Evolutionary conservation across 2,329 filamentous ascomycete genomes (phyloP).

Genomic region (Colletotrichum musae): DNA sequence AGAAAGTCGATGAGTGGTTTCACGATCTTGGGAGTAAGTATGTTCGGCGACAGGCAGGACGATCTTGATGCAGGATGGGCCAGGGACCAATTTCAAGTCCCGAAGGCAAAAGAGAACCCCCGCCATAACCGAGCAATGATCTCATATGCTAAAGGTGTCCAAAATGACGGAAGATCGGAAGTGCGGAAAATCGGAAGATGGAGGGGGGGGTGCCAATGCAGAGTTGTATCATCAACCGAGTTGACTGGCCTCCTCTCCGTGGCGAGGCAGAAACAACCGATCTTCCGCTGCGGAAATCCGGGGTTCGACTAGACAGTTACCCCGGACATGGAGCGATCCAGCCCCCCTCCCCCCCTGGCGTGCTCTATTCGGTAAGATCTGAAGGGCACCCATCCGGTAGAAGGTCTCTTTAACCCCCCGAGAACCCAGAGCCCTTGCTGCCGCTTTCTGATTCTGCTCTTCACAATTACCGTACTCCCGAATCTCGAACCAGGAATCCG

Average conservation of each 20-base stretch:
- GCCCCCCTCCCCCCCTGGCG: neutral
- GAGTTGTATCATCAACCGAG: neutral
- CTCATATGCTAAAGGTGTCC: neutral
- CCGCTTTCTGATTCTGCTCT: neutral
- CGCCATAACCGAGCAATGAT: neutral
- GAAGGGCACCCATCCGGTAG: neutral
- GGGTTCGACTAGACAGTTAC: conserved; percentile 19
- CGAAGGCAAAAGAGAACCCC: neutral
- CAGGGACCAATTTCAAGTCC: conserved; percentile 6
- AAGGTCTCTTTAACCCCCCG: neutral
- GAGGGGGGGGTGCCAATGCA: neutral
- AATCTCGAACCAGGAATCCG: neutral
- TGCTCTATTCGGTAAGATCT: neutral
- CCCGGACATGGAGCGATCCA: conserved; percentile 1
- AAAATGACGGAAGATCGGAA: conserved; percentile 17
- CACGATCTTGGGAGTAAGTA: neutral
- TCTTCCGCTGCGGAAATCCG: conserved; percentile 40
- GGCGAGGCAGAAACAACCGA: conserved; percentile 3
- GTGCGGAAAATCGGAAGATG: conserved; percentile 18
- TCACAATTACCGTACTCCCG: neutral
- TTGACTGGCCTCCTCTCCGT: no score
- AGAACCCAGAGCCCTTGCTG: neutral
- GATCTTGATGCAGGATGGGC: neutral
- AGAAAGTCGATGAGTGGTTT: neutral
- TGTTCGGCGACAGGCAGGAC: neutral